Percentiles rank a stretch among this genome's conserved stretches.
Conservation (phyloP, 192 early-diverging fungal genomes). For the Backusella macrospora region DNA sequence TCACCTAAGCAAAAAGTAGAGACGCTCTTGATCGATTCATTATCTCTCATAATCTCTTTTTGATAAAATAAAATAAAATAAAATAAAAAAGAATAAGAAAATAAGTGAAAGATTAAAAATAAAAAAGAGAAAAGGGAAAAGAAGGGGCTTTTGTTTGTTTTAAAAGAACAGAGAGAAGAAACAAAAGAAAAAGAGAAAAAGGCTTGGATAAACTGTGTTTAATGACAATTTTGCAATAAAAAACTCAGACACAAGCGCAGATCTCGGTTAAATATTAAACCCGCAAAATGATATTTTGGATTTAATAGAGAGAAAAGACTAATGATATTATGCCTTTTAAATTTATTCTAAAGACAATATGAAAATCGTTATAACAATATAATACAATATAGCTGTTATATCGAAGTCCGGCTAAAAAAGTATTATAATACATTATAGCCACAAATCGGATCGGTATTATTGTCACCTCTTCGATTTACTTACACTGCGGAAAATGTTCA, state of each 20-base stretch:
- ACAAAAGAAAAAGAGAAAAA: neutral
- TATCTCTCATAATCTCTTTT: neutral
- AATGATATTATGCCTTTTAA: too few species aligned
- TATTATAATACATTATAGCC: too few species aligned
- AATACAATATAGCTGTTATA: too few species aligned
- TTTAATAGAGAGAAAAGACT: neutral
- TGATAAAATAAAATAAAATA: too few species aligned
- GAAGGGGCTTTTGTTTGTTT: neutral
- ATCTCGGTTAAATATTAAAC: too few species aligned
- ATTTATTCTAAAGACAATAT: too few species aligned
- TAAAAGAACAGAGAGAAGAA: neutral
- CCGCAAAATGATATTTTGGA: neutral
- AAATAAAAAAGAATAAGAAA: neutral
- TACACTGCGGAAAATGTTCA: too few species aligned
- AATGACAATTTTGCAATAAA: too few species aligned
- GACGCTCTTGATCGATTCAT: neutral
- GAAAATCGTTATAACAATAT: too few species aligned
- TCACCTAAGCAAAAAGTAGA: neutral
- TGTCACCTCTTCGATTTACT: too few species aligned
- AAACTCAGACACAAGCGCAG: neutral
- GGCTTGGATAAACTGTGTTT: neutral
- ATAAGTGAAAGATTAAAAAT: neutral
- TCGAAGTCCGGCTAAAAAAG: too few species aligned
- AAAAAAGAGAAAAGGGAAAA: neutral
- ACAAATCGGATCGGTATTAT: too few species aligned